These are phyloP conservation scores for Pestalotiopsis sp. DNA, from an alignment of 2,329 filamentous ascomycete genomes.

Conservation along the genomic window DNA sequence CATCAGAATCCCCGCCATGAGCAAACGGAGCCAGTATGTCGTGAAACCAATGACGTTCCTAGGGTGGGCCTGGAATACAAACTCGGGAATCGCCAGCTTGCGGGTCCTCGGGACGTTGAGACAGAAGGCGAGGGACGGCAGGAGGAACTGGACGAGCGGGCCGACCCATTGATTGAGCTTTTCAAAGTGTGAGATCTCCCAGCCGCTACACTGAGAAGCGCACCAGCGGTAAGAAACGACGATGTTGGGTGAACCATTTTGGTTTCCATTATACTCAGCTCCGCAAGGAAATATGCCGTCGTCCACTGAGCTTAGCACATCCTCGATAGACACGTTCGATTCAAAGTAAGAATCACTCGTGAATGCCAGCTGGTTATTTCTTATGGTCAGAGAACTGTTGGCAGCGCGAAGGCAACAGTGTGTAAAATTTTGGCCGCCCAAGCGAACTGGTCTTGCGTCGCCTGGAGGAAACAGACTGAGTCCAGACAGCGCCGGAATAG, in stretches of 20 bases:
- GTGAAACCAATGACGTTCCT: conserved; percentile 43
- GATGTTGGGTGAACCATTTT: conserved; percentile 24
- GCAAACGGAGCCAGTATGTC: conserved; percentile 29
- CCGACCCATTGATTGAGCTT: conserved; percentile 34
- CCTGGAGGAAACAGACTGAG: conserved; percentile 19
- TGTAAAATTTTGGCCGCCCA: conserved; percentile 32
- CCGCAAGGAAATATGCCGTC: conserved; percentile 30
- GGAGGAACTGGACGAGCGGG: conserved; percentile 36
- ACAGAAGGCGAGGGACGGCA: conserved; percentile 37
- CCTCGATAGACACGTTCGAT: conserved; percentile 20
- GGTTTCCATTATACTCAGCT: conserved; percentile 24
- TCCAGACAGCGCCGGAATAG: conserved; percentile 27
- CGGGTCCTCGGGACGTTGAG: conserved; percentile 35
- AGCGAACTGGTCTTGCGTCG: conserved; percentile 13
- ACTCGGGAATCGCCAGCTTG: conserved; percentile 34
- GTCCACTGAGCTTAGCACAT: conserved; percentile 19
- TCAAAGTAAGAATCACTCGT: conserved; percentile 25
- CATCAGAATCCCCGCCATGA: conserved; percentile 10
- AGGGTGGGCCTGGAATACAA: conserved; percentile 63
- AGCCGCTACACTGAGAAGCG: conserved; percentile 28
- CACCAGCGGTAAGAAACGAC: conserved; percentile 33
- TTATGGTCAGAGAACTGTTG: conserved; percentile 25
- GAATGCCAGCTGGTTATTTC: conserved; percentile 25
- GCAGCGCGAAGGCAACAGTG: conserved; percentile 32
- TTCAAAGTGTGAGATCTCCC: conserved; percentile 29